These are phyloP conservation scores for Drechslera avenae DNA, from an alignment of 2,329 filamentous ascomycete species.

Conservation along the genomic window DNA sequence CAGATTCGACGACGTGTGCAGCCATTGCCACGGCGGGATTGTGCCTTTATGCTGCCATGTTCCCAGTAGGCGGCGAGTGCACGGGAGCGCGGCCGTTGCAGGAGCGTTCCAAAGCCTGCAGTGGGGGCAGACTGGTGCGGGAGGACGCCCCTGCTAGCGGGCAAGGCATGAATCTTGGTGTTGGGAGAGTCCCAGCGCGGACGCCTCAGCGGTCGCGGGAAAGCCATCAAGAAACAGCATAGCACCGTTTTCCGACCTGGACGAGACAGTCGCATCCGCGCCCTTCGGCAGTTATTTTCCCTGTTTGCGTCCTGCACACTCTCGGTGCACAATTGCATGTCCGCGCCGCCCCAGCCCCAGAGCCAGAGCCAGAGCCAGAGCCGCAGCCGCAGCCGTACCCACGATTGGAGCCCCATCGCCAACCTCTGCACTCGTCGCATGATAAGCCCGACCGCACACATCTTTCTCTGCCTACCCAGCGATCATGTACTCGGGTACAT, in stretches of 20 bases:
- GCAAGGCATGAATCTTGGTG: slow-evolving; percentile 17
- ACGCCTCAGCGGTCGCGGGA: slow-evolving; percentile 6
- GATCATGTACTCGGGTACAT: slow-evolving; percentile 36
- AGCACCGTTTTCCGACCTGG: slow-evolving; percentile 1
- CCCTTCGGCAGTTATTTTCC: background rate
- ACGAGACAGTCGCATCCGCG: slow-evolving; percentile 4
- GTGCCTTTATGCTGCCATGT: background rate
- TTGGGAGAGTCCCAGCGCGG: slow-evolving; percentile 8
- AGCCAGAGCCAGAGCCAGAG: too few relatives aligned
- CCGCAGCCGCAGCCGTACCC: slow-evolving; percentile 26
- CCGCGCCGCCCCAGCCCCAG: too few relatives aligned
- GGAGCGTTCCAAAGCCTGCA: slow-evolving; percentile 14
- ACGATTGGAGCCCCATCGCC: slow-evolving; percentile 25
- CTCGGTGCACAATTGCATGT: too few relatives aligned
- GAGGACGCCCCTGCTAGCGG: slow-evolving; percentile 13
- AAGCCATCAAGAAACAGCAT: background rate
- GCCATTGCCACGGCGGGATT: background rate
- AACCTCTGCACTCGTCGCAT: slow-evolving; percentile 12
- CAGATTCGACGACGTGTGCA: background rate
- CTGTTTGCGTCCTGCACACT: background rate
- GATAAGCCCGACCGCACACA: slow-evolving; percentile 8
- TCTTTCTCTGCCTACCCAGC: slow-evolving; percentile 11
- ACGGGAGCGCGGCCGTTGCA: slow-evolving; percentile 17
- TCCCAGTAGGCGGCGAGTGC: background rate
- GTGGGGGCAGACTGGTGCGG: slow-evolving; percentile 13